phyloP scores from a whole-genome alignment of 2,329 filamentous ascomycete genomes.

The Waltergamsia citrina region DNA sequence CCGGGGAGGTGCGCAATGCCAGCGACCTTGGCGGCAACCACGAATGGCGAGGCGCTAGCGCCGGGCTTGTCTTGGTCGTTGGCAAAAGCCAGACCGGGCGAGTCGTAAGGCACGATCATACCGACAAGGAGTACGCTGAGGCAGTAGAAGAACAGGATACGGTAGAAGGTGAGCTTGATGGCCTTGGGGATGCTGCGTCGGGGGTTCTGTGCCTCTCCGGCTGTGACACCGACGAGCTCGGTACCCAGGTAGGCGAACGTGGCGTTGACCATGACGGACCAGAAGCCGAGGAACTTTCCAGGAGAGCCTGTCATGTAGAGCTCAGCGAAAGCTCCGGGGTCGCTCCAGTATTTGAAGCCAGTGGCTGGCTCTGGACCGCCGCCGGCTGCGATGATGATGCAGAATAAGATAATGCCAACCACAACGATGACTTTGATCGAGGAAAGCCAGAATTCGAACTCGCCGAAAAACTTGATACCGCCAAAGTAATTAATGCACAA shows the following conservation, averaged over 20 bases:
- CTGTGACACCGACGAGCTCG: slow-evolving; percentile 34
- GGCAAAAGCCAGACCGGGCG: slow-evolving; percentile 46
- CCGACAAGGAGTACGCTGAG: slow-evolving; percentile 65
- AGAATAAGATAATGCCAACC: slow-evolving; percentile 55
- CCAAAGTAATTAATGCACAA: slow-evolving; percentile 53
- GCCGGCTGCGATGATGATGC: slow-evolving; percentile 53
- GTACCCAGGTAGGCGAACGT: slow-evolving; percentile 74
- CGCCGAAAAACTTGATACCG: slow-evolving; percentile 59
- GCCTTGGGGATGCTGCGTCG: slow-evolving; percentile 67
- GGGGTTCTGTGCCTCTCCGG: slow-evolving; percentile 61
- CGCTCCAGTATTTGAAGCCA: slow-evolving; percentile 58
- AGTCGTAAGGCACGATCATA: slow-evolving; percentile 69
- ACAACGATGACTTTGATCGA: slow-evolving; percentile 63
- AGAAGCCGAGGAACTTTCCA: slow-evolving; percentile 48
- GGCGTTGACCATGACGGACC: slow-evolving; percentile 65
- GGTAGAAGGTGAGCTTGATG: slow-evolving; percentile 74
- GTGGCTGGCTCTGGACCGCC: slow-evolving; percentile 53
- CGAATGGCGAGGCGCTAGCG: slow-evolving; percentile 56
- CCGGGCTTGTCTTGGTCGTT: slow-evolving; percentile 22
- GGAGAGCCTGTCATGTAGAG: slow-evolving; percentile 14
- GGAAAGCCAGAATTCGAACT: slow-evolving; percentile 52
- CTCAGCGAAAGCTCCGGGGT: slow-evolving; percentile 39
- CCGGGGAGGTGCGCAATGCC: slow-evolving; percentile 53
- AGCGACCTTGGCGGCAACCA: slow-evolving; percentile 59
- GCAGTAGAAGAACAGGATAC: slow-evolving; percentile 74